These are phyloP conservation scores for Serendipita sp. DNA, from an alignment of 768 basidiomycete species.

Conservation along the genomic window DNA sequence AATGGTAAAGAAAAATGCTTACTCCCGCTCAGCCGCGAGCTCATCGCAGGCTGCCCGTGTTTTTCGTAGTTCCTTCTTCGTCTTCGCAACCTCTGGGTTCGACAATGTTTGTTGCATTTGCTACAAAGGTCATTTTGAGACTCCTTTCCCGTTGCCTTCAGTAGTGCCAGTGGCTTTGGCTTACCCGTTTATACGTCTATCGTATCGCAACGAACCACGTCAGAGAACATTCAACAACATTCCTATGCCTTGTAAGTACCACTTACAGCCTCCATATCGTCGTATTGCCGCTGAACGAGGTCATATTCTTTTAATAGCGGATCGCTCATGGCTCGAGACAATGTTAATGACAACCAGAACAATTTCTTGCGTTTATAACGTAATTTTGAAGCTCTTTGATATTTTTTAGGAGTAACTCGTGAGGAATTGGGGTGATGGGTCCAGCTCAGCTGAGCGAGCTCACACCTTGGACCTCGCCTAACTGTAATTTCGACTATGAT, in stretches of 20 bases:
- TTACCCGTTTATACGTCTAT: not conserved
- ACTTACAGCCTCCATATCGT: conserved; percentile 1
- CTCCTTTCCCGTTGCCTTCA: not conserved
- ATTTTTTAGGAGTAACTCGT: no score
- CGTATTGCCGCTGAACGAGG: not conserved
- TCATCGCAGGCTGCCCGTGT: not conserved
- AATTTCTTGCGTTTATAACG: no score
- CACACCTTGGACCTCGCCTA: not conserved
- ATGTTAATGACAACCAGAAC: no score
- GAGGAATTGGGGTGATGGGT: no score
- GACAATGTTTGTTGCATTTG: conserved; percentile 2
- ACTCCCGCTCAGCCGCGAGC: not conserved
- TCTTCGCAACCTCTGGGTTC: not conserved
- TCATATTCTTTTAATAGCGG: not conserved
- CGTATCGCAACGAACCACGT: no score
- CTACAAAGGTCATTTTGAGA: not conserved
- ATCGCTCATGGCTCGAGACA: not conserved
- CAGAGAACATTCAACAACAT: not conserved
- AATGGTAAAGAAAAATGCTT: not conserved
- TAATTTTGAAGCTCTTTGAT: no score
- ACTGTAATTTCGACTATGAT: not conserved
- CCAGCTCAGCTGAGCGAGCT: no score
- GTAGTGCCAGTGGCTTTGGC: not conserved
- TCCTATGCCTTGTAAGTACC: not conserved
- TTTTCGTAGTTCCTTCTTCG: not conserved